phyloP scores from a whole-genome alignment of 768 basidiomycete genomes.

The Phylloporus scabripes region DNA sequence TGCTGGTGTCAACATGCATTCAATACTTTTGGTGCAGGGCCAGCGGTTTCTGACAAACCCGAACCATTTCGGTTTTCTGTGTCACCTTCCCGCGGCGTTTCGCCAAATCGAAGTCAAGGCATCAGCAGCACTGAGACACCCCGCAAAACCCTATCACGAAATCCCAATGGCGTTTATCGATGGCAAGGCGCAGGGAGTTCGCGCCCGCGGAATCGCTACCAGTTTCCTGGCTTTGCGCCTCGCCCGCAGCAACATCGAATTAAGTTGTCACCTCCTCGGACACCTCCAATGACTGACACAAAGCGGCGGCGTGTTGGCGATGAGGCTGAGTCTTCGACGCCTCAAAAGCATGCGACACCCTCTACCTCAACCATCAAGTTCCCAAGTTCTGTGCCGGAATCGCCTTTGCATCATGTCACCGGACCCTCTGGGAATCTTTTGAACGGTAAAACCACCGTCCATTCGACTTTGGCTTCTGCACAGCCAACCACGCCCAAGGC shows the following conservation, averaged over 20 bases:
- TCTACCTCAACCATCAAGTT: slow-evolving; percentile 22
- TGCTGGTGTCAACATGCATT: slow-evolving; percentile 9
- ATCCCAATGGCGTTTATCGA: slow-evolving; percentile 69
- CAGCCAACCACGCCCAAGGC: slow-evolving; percentile 24
- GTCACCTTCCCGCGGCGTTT: slow-evolving; percentile 28
- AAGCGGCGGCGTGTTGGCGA: slow-evolving; percentile 61
- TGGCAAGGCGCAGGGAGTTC: slow-evolving; percentile 79
- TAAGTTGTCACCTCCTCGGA: slow-evolving; percentile 37
- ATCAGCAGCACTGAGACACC: slow-evolving; percentile 29
- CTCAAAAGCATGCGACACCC: slow-evolving; percentile 30
- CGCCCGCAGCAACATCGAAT: slow-evolving; percentile 44
- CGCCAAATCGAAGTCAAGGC: slow-evolving; percentile 19
- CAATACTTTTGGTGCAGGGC: slow-evolving; percentile 13
- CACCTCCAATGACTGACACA: slow-evolving; percentile 38
- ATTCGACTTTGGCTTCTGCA: slow-evolving; percentile 21
- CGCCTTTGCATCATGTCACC: slow-evolving; percentile 27
- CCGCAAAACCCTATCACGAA: slow-evolving; percentile 53
- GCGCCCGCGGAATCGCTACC: slow-evolving; percentile 60
- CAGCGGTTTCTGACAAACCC: slow-evolving; percentile 32
- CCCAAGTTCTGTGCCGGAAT: slow-evolving; percentile 25
- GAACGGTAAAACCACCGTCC: slow-evolving; percentile 22
- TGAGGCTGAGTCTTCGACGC: slow-evolving; percentile 33
- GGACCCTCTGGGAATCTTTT: slow-evolving; percentile 24
- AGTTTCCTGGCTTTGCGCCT: slow-evolving; percentile 67
- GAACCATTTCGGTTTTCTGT: slow-evolving; percentile 64